Percentiles rank a stretch among this genome's conserved stretches.
These are phyloP conservation scores for Botrytis fabae DNA, from an alignment of 2,329 filamentous ascomycete genomes.

Conservation along the genomic window DNA sequence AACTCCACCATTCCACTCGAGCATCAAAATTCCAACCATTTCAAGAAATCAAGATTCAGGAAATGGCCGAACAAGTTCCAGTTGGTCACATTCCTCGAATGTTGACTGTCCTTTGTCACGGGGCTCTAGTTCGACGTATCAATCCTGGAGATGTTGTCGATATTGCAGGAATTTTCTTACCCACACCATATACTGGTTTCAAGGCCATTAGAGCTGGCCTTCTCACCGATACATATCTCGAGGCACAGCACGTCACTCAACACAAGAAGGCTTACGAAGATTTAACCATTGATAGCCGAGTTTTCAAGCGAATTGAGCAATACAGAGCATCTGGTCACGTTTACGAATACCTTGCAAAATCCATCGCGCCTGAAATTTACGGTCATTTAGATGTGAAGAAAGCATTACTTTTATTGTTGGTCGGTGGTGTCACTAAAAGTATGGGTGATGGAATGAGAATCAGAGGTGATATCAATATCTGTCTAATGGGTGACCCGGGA, in stretches of 20 bases:
- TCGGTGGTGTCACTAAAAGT: slow-evolving; percentile 93
- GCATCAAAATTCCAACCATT: slow-evolving; percentile 97
- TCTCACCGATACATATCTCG: slow-evolving; percentile 95
- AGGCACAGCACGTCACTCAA: slow-evolving; percentile 89
- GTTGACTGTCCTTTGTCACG: slow-evolving; percentile 86
- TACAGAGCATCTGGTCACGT: slow-evolving; percentile 84
- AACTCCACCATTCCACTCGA: slow-evolving; percentile 90
- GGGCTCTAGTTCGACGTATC: slow-evolving; percentile 79
- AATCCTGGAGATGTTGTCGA: slow-evolving; percentile 95
- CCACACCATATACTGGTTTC: slow-evolving; percentile 98
- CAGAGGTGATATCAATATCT: slow-evolving; percentile 97
- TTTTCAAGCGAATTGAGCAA: slow-evolving; percentile 81
- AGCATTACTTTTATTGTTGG: slow-evolving; percentile 88
- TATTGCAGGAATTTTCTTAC: slow-evolving; percentile 91
- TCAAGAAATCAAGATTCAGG: slow-evolving; percentile 97
- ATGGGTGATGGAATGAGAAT: slow-evolving; percentile 99
- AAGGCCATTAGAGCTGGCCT: slow-evolving; percentile 93
- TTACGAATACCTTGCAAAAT: slow-evolving; percentile 93
- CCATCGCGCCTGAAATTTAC: slow-evolving; percentile 96
- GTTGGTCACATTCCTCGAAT: slow-evolving; percentile 96
- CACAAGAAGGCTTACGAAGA: slow-evolving; percentile 99
- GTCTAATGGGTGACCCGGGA: slow-evolving; percentile 98
- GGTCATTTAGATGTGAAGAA: slow-evolving; percentile 98
- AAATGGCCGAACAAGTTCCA: slow-evolving; percentile 98
- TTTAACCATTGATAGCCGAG: slow-evolving; percentile 76